A percentile compares a stretch with the other conserved stretches of the same genome.
Conservation (phyloP, 108 stramenopile species). For the Skeletonema grethae region DNA sequence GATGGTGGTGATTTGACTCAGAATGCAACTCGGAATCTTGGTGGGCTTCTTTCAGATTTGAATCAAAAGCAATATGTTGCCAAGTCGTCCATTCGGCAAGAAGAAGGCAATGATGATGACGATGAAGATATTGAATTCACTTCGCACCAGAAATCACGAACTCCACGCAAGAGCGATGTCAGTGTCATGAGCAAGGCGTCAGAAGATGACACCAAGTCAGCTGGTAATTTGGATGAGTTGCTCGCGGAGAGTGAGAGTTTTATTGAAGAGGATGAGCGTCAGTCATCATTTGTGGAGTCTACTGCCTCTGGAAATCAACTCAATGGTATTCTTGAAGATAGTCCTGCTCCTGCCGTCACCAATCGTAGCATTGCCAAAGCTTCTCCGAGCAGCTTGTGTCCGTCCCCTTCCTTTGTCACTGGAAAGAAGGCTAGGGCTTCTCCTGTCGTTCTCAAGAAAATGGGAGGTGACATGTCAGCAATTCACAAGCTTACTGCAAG, state of each 20-base stretch:
- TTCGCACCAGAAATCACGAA: conserved; percentile 3
- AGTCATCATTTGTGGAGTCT: conserved; percentile 23
- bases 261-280: conserved; percentile 1
- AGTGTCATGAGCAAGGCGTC: conserved; percentile 5
- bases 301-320: conserved; percentile 25
- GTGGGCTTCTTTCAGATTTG: not conserved
- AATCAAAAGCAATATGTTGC: not conserved
- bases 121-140: conserved; percentile 22
- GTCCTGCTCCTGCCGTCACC: not conserved
- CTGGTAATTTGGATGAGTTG: conserved; percentile 1
- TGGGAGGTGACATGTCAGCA: conserved; percentile 36
- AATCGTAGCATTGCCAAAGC: not conserved
- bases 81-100: not conserved
- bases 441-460: conserved; percentile 21
- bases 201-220: conserved; percentile 5
- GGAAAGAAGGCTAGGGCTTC: conserved; percentile 29
- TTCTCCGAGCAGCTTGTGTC: conserved; percentile 26
- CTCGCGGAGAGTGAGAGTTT: conserved; percentile 7
- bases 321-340: conserved; percentile 7
- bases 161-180: conserved; percentile 9
- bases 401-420: conserved; percentile 39
- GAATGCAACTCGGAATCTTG: not conserved
- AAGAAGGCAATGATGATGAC: conserved; percentile 11
- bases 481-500: conserved; percentile 46
- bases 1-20: conserved; percentile 6